Base-by-base conservation (phyloP, 495 filamentous ascomycete genomes). In the Hypoxylon cercidicola region DNA sequence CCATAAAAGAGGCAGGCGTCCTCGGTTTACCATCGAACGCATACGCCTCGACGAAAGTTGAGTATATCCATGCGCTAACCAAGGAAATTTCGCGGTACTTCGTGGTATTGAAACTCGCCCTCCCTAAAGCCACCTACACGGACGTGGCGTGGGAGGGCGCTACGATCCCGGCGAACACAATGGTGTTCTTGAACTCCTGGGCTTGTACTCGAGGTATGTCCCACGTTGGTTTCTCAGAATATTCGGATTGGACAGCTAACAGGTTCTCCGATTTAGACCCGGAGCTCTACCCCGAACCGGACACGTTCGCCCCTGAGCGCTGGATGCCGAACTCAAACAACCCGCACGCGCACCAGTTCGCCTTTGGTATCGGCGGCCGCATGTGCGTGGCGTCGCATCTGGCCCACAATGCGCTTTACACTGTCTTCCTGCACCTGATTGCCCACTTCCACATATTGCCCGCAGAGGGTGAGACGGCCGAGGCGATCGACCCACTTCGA, bases 351-450 rank as follows among this genome's bases (percentile, higher is more conserved):
- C 87, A 88, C 1, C 89, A 91, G 66, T 92, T 89, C 64, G 87
- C 78, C 18, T 91, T 89, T 66, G 89, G 89, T 8, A 88, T 88
- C 1, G 88, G 88, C 1, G 84, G 82, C n/a, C 80, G 88, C 21
- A 89, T 90, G 87, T 90, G 88, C 72, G 85, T 84, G n/a, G 88
- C 88, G n/a, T 85, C 82, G 1, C 87, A 90, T 53, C 75, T 90
- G 2, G 88, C 86, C 2, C 89, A 90, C 67, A 81, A 88, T 0
- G 87, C 89, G 69, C 77, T 90, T 10, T 90, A 85, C 72, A 89
- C 86, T 3, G 87, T 88, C 0, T 90, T 88, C 63, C 68, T 90
- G 25, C 78, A 89, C n/a, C 73, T 92, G 19, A 87, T 92, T 63
- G 83, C 80, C 5, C 88, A 87, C 0, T 92, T 92, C 28, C 73